phyloP scores from a whole-genome alignment of 176 grass and related monocot genomes.

The Luzula sylvatica region DNA sequence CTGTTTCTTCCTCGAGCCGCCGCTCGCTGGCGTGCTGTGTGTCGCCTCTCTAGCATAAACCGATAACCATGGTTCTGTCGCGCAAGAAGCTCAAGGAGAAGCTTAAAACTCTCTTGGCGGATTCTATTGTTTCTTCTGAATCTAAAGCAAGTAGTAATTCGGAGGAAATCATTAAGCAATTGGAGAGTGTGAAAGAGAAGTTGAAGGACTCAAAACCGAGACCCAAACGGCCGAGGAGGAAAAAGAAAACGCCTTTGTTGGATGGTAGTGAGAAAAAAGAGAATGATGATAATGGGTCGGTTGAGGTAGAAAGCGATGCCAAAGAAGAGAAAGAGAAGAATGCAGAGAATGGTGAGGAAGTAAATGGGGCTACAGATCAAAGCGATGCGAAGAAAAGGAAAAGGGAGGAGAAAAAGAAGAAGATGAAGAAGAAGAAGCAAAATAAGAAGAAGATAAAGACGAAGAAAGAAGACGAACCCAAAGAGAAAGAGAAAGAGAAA shows the following conservation, averaged over 20 bases:
- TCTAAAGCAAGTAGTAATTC: not conserved
- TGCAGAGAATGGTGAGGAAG: conserved; percentile 50
- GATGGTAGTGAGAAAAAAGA: not conserved
- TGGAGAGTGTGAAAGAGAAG: conserved; percentile 30
- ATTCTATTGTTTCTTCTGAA: not conserved
- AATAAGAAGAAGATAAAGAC: conserved; percentile 14
- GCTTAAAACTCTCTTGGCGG: conserved; percentile 29
- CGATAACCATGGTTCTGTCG: conserved; percentile 57
- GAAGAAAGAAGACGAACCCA: conserved; percentile 3
- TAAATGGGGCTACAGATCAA: conserved; percentile 33
- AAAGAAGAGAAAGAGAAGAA: conserved; percentile 29
- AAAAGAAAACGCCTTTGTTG: conserved; percentile 19
- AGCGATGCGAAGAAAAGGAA: conserved; percentile 6
- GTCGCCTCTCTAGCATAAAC: not conserved
- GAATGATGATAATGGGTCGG: not conserved
- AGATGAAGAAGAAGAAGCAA: conserved; percentile 19
- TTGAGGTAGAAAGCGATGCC: conserved; percentile 12
- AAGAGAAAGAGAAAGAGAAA: not conserved
- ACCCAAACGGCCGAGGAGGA: conserved; percentile 31
- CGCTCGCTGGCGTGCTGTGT: too few species aligned
- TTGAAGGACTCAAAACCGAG: conserved; percentile 34
- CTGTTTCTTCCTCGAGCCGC: conserved; percentile 6
- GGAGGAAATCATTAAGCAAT: conserved; percentile 7
- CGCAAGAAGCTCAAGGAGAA: conserved; percentile 82
- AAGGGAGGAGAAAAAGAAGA: conserved; percentile 15